Evolutionary conservation across 768 basidiomycete species (phyloP), one percentile per base, ranked within the genome.

Genomic region (Boletus rubescentipes): DNA sequence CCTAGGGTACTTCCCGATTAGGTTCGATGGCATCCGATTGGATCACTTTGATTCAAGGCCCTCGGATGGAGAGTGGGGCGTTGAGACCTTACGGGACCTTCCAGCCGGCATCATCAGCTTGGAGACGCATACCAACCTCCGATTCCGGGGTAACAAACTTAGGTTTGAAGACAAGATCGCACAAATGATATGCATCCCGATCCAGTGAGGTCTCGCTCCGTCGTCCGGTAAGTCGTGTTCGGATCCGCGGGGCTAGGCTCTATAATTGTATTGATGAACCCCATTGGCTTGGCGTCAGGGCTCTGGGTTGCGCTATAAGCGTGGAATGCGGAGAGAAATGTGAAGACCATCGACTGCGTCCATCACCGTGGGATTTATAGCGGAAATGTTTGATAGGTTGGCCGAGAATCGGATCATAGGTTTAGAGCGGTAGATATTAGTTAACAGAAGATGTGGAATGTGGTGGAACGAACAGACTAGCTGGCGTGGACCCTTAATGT

Each of bases 191-290:
- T 46, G 15, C 29, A 38, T 23, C 41, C 49, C 35, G 45, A 31
- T 37, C 46, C 41, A 39, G 34, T 44, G n/a, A 32, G 32, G 15
- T 30, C 38, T 29, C 15, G 21, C 6, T 38, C 18, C 31, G 18
- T 49, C 41, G 32, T 30, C 26, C 15, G 36, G 35, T 30, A 21
- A 43, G 12, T 44, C 36, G 37, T 51, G 49, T 35, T 34, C 36
- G 4, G 34, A 44, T 38, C 43, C 40, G 46, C 35, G 29, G 46
- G 37, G 34, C 48, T 30, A 32, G 46, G 37, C 18, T 48, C 46
- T 49, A 42, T 51, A 47, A 49, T 55, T 50, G 47, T 20, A 32
- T 45, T 45, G 54, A 58, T 54, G 55, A 21, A 39, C 30, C 37
- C 40, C 58, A 43, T 46, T 34, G 43, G 18, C 29, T n/a, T 43